phyloP scores from a whole-genome alignment of 2,329 filamentous ascomycete species.

The Pseudogymnoascus sp. region DNA sequence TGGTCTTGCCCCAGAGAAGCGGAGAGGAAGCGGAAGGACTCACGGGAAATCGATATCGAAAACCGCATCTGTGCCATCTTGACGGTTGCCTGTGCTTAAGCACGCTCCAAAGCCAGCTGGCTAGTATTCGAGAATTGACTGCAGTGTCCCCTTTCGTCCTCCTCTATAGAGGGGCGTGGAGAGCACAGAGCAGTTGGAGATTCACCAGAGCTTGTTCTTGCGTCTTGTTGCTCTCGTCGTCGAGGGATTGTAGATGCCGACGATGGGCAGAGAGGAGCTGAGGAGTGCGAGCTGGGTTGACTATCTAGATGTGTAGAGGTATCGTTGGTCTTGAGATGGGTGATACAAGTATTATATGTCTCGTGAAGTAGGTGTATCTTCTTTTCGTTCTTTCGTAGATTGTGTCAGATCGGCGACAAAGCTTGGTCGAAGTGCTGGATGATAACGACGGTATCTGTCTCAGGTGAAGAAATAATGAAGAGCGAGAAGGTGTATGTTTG shows the following conservation, averaged over 20 bases:
- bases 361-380: not conserved
- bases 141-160: conserved; percentile 7
- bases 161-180: conserved; percentile 8
- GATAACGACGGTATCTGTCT: conserved; percentile 6
- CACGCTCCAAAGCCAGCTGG: not conserved
- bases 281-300: not conserved
- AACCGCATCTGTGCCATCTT: conserved; percentile 7
- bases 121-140: conserved; percentile 4
- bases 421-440: conserved; percentile 4
- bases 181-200: conserved; percentile 8
- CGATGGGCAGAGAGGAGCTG: not conserved
- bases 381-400: not conserved
- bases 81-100: conserved; percentile 4
- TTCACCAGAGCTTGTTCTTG: conserved; percentile 5
- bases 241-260: not conserved
- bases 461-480: not conserved
- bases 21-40: not conserved
- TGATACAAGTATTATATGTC: conserved; percentile 1
- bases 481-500: not conserved
- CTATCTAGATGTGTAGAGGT: not conserved
- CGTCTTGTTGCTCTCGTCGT: conserved; percentile 5
- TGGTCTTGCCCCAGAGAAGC: not conserved
- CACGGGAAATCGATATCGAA: conserved; percentile 7
- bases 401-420: not conserved
- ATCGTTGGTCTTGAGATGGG: not conserved